These are phyloP conservation scores for Diplodia mutila DNA, from an alignment of 2,329 filamentous ascomycete species.

Conservation along the genomic window DNA sequence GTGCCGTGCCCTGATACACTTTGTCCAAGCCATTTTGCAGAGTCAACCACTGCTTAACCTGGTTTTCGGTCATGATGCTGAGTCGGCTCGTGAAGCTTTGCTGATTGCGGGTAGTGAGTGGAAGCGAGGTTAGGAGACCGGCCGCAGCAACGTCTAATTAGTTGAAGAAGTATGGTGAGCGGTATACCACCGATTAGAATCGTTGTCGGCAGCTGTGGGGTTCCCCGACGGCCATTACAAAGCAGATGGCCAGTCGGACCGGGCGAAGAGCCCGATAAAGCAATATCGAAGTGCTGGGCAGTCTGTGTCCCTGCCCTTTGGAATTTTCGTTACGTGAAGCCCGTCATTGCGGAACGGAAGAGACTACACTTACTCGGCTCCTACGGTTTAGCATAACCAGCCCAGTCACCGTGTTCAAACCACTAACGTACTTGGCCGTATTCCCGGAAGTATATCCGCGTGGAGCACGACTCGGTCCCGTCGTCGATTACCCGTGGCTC, in stretches of 20 bases:
- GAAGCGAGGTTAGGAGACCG: not conserved
- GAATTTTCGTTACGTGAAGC: slow-evolving; percentile 2
- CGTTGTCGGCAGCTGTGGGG: slow-evolving; percentile 10
- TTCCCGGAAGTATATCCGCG: not conserved
- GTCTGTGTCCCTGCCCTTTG: not conserved
- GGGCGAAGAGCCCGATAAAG: slow-evolving; percentile 8
- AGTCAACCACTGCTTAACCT: slow-evolving; percentile 48
- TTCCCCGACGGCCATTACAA: slow-evolving; percentile 17
- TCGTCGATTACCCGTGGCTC: not conserved
- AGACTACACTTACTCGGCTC: too few relatives aligned
- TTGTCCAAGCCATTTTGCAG: slow-evolving; percentile 50
- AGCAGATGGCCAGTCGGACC: slow-evolving; percentile 8
- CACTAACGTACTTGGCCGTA: not conserved
- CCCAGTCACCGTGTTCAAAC: not conserved
- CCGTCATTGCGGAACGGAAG: not conserved
- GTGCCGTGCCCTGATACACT: slow-evolving; percentile 30
- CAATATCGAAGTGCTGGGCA: slow-evolving; percentile 1
- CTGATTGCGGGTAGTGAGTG: slow-evolving; percentile 1
- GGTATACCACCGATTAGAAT: not conserved
- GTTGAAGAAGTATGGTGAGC: not conserved
- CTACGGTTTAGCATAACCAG: not conserved
- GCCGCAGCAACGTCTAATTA: not conserved
- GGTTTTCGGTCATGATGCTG: slow-evolving; percentile 28
- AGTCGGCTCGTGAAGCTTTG: not conserved
- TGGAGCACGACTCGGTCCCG: not conserved